These are phyloP conservation scores for Diatrype stigma DNA, from an alignment of 2,329 filamentous ascomycete genomes.

Conservation along the genomic window DNA sequence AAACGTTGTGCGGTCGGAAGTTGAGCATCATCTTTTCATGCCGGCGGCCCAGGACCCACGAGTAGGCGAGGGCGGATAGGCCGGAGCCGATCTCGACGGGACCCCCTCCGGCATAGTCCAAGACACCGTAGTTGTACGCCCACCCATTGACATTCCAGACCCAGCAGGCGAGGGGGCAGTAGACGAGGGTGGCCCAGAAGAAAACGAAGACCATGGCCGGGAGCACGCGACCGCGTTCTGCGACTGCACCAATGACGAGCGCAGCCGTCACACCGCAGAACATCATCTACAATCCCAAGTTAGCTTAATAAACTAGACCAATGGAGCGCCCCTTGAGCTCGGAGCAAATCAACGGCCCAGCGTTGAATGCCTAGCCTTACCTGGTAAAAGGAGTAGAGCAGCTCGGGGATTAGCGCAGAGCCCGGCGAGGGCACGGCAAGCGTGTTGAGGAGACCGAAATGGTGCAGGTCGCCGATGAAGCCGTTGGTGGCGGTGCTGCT, in stretches of 20 bases:
- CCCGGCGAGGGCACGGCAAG: slow-evolving; percentile 82
- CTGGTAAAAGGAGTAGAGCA: slow-evolving; percentile 94
- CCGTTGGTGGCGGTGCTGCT: slow-evolving; percentile 76
- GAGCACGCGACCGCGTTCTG: slow-evolving; percentile 87
- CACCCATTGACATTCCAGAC: slow-evolving; percentile 94
- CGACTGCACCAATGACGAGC: slow-evolving; percentile 86
- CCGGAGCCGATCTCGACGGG: slow-evolving; percentile 97
- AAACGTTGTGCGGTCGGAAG: slow-evolving; percentile 98
- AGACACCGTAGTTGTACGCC: slow-evolving; percentile 83
- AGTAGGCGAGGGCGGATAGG: slow-evolving; percentile 90
- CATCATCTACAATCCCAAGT: slow-evolving; percentile 66
- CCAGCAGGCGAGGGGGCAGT: slow-evolving; percentile 96
- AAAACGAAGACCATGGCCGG: slow-evolving; percentile 95
- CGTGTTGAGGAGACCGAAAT: slow-evolving; percentile 85
- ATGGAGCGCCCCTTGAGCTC: neutral
- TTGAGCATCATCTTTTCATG: slow-evolving; percentile 99
- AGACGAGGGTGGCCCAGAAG: slow-evolving; percentile 94
- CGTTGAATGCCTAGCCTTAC: slow-evolving; percentile 41
- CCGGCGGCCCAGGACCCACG: slow-evolving; percentile 88
- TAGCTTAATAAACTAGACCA: slow-evolving; percentile 5
- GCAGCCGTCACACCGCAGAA: slow-evolving; percentile 91
- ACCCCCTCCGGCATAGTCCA: slow-evolving; percentile 94
- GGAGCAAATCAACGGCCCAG: neutral
- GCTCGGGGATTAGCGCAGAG: slow-evolving; percentile 79
- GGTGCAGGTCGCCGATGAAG: slow-evolving; percentile 85